Percentiles rank a stretch among this genome's conserved stretches.
These are phyloP conservation scores for Alternaria triticina DNA, from an alignment of 2,329 filamentous ascomycete genomes.

Conservation along the genomic window DNA sequence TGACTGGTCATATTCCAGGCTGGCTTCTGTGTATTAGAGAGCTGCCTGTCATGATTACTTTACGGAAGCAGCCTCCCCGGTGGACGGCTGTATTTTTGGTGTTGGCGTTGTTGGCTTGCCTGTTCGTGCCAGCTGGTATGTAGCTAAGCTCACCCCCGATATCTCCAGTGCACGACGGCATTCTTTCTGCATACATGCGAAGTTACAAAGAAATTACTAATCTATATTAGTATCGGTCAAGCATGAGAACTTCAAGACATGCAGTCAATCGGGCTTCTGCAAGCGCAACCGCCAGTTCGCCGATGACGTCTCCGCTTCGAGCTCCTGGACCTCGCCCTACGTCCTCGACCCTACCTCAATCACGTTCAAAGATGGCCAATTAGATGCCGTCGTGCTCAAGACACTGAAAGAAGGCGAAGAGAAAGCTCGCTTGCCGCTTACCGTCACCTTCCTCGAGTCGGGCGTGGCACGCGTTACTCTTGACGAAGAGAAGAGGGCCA, in stretches of 20 bases:
- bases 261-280: slow-evolving; percentile 94
- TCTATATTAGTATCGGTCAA: slow-evolving; percentile 75
- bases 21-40: slow-evolving; percentile 22
- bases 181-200: too few relatives aligned
- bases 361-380: slow-evolving; percentile 77
- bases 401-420: slow-evolving; percentile 69
- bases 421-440: slow-evolving; percentile 79
- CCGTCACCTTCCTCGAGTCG: slow-evolving; percentile 86
- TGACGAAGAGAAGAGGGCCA: slow-evolving; percentile 89
- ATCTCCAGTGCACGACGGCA: neutral
- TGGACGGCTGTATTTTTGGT: slow-evolving; percentile 63
- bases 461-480: slow-evolving; percentile 86
- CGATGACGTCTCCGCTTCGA: slow-evolving; percentile 71
- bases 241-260: slow-evolving; percentile 97
- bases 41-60: slow-evolving; percentile 38
- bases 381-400: slow-evolving; percentile 84
- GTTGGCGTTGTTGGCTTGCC: slow-evolving; percentile 40
- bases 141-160: slow-evolving; percentile 12
- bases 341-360: slow-evolving; percentile 73
- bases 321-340: slow-evolving; percentile 83
- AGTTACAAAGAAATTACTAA: slow-evolving; percentile 7
- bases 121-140: slow-evolving; percentile 48
- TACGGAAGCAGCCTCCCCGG: slow-evolving; percentile 53
- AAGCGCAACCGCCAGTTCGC: slow-evolving; percentile 91
- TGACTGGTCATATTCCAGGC: slow-evolving; percentile 18